phyloP scores from a whole-genome alignment of 1,284 basidiomycete genomes.

The Phellinidium pouzarii region DNA sequence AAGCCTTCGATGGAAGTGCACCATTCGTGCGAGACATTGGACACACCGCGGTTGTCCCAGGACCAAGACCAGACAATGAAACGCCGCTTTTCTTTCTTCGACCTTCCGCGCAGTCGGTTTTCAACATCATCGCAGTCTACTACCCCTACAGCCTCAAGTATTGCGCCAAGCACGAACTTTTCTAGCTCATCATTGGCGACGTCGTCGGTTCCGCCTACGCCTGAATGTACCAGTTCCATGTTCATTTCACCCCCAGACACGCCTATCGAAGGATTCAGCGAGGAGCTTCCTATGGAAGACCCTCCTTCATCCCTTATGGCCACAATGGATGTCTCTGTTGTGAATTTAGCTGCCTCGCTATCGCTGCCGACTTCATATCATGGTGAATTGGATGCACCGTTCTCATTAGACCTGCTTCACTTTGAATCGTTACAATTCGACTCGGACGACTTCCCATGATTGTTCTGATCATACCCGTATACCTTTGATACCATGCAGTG shows the following conservation, averaged over 20 bases:
- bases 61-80: conserved; percentile 3
- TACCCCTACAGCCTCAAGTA: conserved; percentile 1
- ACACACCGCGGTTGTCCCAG: neutral
- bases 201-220: conserved; percentile 11
- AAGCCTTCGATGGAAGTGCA: conserved; percentile 32
- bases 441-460: conserved; percentile 16
- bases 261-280: conserved; percentile 1
- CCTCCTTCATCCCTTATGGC: neutral
- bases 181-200: conserved; percentile 14
- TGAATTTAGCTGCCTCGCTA: conserved; percentile 15
- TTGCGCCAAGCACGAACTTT: conserved; percentile 7
- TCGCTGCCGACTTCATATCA: conserved; percentile 7
- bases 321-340: neutral
- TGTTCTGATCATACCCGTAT: conserved; percentile 11
- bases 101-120: conserved; percentile 5
- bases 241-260: conserved; percentile 9
- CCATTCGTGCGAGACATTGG: conserved; percentile 10
- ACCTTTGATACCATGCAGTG: conserved; percentile 7
- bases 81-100: conserved; percentile 18
- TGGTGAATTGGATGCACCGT: neutral
- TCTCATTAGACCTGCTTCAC: conserved; percentile 11
- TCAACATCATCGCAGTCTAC: conserved; percentile 11
- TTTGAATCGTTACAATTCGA: conserved; percentile 18
- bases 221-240: conserved; percentile 3
- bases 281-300: neutral